phyloP scores from a whole-genome alignment of 2,329 filamentous ascomycete species.

The Dactylonectria macrodidyma region DNA sequence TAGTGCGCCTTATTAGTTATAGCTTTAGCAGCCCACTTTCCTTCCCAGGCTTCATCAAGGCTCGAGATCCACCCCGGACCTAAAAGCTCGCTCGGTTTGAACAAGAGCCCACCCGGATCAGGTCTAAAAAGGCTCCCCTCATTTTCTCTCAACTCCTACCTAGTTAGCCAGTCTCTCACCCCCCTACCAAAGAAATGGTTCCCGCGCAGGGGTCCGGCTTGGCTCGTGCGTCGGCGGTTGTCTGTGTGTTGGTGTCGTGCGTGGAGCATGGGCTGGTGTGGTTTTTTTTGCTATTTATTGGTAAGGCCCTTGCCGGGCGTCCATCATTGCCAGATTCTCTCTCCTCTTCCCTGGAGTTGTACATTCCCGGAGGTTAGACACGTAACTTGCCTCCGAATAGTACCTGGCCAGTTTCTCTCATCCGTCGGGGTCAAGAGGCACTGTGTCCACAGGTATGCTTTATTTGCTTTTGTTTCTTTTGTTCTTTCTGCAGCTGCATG shows the following conservation, averaged over 20 bases:
- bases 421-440: not conserved
- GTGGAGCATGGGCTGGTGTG: constrained; percentile 15
- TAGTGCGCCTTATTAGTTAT: too few relatives aligned
- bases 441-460: not conserved
- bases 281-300: constrained; percentile 13
- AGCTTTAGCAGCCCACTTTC: too few relatives aligned
- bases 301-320: constrained; percentile 21
- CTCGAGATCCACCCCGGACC: constrained; percentile 23
- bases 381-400: not conserved
- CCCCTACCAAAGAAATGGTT: constrained; percentile 8
- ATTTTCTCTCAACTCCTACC: not conserved
- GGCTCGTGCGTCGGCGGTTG: constrained; percentile 18
- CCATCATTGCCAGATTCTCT: constrained; percentile 14
- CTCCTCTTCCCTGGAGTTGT: too few relatives aligned
- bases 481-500: not conserved
- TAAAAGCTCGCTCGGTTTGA: not conserved
- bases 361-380: too few relatives aligned
- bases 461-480: not conserved
- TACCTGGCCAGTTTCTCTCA: not conserved
- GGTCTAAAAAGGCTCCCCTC: not conserved
- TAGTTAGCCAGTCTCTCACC: not conserved
- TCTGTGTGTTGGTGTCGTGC: constrained; percentile 22
- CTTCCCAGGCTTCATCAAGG: not conserved
- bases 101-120: not conserved
- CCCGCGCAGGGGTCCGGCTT: constrained; percentile 23